These are phyloP conservation scores for Tricholomella constricta DNA, from an alignment of 768 basidiomycete genomes.

Conservation along the genomic window DNA sequence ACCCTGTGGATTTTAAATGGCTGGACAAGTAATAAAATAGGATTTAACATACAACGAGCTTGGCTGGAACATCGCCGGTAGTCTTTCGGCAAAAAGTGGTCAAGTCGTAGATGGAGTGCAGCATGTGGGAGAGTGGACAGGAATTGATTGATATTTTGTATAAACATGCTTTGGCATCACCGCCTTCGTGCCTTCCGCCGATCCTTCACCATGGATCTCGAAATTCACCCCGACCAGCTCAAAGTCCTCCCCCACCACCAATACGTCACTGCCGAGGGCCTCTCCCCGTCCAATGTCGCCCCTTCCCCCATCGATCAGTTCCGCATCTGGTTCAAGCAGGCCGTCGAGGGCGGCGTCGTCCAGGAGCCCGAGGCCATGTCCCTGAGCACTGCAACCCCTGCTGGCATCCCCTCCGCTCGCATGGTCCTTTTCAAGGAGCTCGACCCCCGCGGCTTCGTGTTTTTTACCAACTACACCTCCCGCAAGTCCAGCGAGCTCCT, in stretches of 20 bases:
- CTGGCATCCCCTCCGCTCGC: conserved; percentile 83
- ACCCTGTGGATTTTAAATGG: conserved; percentile 48
- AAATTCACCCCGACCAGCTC: conserved; percentile 56
- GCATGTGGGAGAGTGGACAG: conserved; percentile 31
- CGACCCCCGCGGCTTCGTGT: conserved; percentile 88
- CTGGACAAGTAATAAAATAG: background rate
- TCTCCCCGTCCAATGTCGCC: conserved; percentile 62
- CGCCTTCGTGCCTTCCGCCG: background rate
- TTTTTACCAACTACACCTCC: conserved; percentile 96
- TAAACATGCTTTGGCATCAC: background rate
- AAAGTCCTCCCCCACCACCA: conserved; percentile 75
- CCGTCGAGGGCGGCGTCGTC: conserved; percentile 53
- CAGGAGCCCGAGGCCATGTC: conserved; percentile 91
- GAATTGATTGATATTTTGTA: too few relatives aligned
- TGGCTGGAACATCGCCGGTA: conserved; percentile 83
- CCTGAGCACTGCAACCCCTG: conserved; percentile 68
- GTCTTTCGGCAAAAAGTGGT: conserved; percentile 86
- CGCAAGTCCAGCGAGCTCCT: conserved; percentile 85
- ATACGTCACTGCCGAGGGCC: conserved; percentile 64
- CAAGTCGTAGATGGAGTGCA: conserved; percentile 86
- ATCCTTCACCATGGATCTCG: conserved; percentile 36
- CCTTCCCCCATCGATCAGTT: conserved; percentile 84
- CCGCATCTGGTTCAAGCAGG: conserved; percentile 80
- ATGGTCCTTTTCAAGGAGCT: conserved; percentile 91
- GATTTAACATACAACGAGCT: conserved; percentile 71